Evolutionary conservation across 371 early-diverging fungal genomes (phyloP).

Genomic region (Mortierella sp.): DNA sequence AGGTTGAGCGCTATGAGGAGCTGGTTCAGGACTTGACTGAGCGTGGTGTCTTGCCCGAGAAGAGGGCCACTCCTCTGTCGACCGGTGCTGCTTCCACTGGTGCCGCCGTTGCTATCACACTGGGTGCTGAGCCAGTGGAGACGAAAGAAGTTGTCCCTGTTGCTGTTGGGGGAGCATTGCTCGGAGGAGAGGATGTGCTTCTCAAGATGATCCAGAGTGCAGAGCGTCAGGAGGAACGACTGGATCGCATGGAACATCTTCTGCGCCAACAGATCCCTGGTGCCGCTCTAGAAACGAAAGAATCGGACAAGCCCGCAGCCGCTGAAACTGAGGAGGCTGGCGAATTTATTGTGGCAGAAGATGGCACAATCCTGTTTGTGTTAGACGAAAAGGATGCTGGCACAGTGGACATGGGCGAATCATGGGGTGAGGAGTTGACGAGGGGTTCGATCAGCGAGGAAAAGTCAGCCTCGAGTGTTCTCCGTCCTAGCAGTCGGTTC

Average conservation of each 20-base stretch:
- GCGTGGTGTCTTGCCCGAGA: constrained; percentile 38
- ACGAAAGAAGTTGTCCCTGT: constrained; percentile 7
- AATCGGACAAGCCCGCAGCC: not conserved
- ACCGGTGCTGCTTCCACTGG: not conserved
- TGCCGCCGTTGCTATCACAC: not conserved
- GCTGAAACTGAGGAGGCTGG: constrained; percentile 2
- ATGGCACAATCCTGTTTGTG: constrained; percentile 34
- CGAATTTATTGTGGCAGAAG: constrained; percentile 29
- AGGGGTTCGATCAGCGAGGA: constrained; percentile 7
- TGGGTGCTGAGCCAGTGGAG: not conserved
- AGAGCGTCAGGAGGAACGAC: constrained; percentile 45
- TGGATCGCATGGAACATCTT: constrained; percentile 42
- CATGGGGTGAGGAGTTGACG: constrained; percentile 25
- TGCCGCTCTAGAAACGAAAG: not conserved
- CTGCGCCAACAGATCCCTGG: constrained; percentile 21
- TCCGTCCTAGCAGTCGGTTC: constrained; percentile 15
- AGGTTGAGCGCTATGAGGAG: constrained; percentile 81
- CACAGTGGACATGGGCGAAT: constrained; percentile 15
- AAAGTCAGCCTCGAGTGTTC: not conserved
- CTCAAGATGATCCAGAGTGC: constrained; percentile 33
- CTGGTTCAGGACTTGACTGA: constrained; percentile 59
- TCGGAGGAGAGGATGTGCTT: constrained; percentile 47
- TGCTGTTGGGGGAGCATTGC: constrained; percentile 40
- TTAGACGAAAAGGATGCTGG: not conserved
- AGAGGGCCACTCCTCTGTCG: not conserved